Base-by-base conservation (phyloP, 176 grass and related monocot species). In the Alloteropsis semialata region DNA sequence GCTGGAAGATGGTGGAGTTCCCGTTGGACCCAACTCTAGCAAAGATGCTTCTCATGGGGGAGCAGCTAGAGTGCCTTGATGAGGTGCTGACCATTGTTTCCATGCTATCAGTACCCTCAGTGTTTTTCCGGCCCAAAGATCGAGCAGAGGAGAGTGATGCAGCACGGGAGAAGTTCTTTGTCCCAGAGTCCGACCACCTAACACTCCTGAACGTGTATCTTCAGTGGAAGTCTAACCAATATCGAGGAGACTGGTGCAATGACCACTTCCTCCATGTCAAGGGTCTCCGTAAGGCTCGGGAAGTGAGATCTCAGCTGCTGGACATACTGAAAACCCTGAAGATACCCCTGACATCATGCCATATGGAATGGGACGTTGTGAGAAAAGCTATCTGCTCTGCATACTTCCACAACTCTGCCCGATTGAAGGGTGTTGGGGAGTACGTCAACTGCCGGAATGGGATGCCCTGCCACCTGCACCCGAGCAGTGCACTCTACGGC, bases 1-100 rank as follows among this genome's bases (percentile, higher is more conserved):
- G 96, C 38, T 99, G 96, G 96, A 99, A 99, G 76, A 99, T 99
- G 96, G 96, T 99, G 64, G 96, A 99, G 74, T 99, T 99, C 75
- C 96, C 96, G 9, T 72, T 99, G 74, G 96, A 99, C 79, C 96
- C 96, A 4, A 93, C 96, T 54, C 69, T 99, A 69, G 96, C 96
- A 32, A 99, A 99, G 81, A 99, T 99, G 93, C 80, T 99, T 79
- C 89, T 99, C 43, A 99, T 99, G 96, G 96, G 96, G 22, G 93
- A 95, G 80, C 78, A 88, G 61, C 87, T 98, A 25, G 89, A 69
- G 17, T 98, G 93, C 80, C 65, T 98, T 74, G 90, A 98, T 76
- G 96, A 98, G 86, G 96, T 93, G 65, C 77, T 98, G 51, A 98
- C 91, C 63, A 93, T 98, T 45, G 96, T 98, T n/a, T 98, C 96